Conservation (phyloP, 2,329 filamentous ascomycete species). For the Akanthomyces muscarius region DNA sequence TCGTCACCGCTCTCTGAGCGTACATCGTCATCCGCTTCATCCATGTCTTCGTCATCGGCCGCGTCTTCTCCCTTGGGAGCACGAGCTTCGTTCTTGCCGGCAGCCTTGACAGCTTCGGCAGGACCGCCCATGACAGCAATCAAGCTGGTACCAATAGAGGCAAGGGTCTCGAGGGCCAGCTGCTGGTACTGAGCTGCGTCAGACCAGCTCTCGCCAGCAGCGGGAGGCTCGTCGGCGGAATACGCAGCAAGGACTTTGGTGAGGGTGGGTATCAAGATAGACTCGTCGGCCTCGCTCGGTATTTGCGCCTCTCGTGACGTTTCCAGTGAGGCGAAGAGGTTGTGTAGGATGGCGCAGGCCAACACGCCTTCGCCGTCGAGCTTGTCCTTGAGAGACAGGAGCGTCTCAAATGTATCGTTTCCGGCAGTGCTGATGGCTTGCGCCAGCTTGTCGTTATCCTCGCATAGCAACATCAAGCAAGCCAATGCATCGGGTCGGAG, state of each 20-base stretch:
- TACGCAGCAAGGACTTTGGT: conserved; percentile 29
- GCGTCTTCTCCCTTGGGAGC: conserved; percentile 27
- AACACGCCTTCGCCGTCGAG: conserved; percentile 48
- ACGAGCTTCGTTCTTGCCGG: conserved; percentile 31
- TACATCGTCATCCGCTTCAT: conserved; percentile 32
- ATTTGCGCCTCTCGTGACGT: conserved; percentile 22
- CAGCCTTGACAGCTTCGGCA: conserved; percentile 10
- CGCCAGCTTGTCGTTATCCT: conserved; percentile 54
- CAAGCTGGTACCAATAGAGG: conserved; percentile 59
- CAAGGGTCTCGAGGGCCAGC: conserved; percentile 58
- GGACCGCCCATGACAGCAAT: conserved; percentile 42
- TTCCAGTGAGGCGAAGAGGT: conserved; percentile 49
- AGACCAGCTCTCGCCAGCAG: conserved; percentile 35
- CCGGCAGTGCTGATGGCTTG: conserved; percentile 49
- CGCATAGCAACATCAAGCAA: conserved; percentile 55
- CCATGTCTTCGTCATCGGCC: conserved; percentile 38
- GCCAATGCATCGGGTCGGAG: conserved; percentile 47
- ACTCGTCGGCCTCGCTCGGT: conserved; percentile 31
- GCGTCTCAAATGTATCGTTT: conserved; percentile 30
- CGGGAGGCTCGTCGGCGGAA: conserved; percentile 24
- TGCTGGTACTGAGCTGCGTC: conserved; percentile 45
- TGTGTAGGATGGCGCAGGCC: conserved; percentile 59
- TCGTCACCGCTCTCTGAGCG: conserved; percentile 35
- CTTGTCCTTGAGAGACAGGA: conserved; percentile 47
- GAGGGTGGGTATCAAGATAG: conserved; percentile 35